These are phyloP conservation scores for Termitomyces sp. DNA, from an alignment of 768 basidiomycete species.

Conservation along the genomic window DNA sequence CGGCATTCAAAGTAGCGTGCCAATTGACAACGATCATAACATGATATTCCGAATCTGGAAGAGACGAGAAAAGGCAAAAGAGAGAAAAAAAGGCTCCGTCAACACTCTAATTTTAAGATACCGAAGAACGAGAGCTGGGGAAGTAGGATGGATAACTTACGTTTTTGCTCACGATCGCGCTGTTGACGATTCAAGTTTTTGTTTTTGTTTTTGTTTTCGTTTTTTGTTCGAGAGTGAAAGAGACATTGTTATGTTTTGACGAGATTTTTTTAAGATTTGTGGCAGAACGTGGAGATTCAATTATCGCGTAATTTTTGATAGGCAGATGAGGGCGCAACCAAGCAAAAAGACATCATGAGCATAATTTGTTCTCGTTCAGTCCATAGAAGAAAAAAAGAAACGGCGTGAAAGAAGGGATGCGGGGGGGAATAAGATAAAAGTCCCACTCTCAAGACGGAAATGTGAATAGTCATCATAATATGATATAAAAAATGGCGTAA, in stretches of 20 bases:
- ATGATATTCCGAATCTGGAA: slow-evolving; percentile 25
- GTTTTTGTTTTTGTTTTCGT: neutral
- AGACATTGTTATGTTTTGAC: neutral
- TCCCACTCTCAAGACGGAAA: slow-evolving; percentile 9
- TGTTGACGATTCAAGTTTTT: slow-evolving; percentile 19
- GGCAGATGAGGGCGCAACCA: slow-evolving; percentile 11
- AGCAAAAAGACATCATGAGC: slow-evolving; percentile 22
- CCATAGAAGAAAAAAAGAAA: neutral
- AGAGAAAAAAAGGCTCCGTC: neutral
- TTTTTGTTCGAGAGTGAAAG: neutral
- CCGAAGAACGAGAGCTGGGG: neutral
- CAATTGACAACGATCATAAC: slow-evolving; percentile 13
- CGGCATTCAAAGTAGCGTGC: neutral
- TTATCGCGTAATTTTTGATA: slow-evolving; percentile 1
- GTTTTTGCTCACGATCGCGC: slow-evolving; percentile 65
- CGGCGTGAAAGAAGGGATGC: neutral
- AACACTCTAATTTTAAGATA: neutral
- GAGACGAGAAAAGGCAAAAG: neutral
- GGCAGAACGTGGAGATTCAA: slow-evolving; percentile 6
- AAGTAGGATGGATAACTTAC: slow-evolving; percentile 38
- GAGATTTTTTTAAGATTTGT: neutral
- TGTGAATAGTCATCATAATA: slow-evolving; percentile 12
- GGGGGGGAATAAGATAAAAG: slow-evolving; percentile 16
- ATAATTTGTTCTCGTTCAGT: slow-evolving; percentile 19
- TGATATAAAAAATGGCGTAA: neutral